Percentiles rank a stretch among this genome's conserved stretches.
Conservation (phyloP, 1,139 yeast genomes). For the Sugiyamaella grinbergsii region DNA sequence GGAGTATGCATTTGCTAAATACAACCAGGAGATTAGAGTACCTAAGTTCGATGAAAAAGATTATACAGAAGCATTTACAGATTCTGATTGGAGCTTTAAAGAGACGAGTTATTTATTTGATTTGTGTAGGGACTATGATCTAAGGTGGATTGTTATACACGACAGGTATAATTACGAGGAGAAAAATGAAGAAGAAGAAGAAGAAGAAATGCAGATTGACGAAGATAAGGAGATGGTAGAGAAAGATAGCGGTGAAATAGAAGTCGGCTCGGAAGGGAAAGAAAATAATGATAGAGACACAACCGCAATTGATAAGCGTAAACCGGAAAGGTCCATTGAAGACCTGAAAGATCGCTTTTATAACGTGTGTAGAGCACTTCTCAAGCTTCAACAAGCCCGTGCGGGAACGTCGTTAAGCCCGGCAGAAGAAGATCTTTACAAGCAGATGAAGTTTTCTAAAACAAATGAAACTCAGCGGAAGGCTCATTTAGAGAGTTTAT, state of each 20-base stretch:
- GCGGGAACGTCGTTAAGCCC: slow-evolving; percentile 46
- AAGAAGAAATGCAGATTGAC: slow-evolving; percentile 19
- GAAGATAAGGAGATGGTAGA: slow-evolving; percentile 17
- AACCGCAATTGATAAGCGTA: slow-evolving; percentile 2
- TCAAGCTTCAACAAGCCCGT: slow-evolving; percentile 45
- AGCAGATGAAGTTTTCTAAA: slow-evolving; percentile 59
- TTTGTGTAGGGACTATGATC: slow-evolving; percentile 69
- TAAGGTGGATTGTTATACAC: slow-evolving; percentile 82
- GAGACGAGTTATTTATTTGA: slow-evolving; percentile 80
- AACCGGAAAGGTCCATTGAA: slow-evolving; percentile 50
- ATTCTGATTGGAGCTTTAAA: slow-evolving; percentile 65
- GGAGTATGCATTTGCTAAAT: slow-evolving; percentile 75
- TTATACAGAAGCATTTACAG: slow-evolving; percentile 48
- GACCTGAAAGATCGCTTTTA: slow-evolving; percentile 86
- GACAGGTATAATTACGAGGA: slow-evolving; percentile 63
- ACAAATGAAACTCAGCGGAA: slow-evolving; percentile 76
- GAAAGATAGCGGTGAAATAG: slow-evolving; percentile 18
- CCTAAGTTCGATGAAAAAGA: slow-evolving; percentile 72
- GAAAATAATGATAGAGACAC: slow-evolving; percentile 9
- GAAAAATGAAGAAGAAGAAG: slow-evolving; percentile 25
- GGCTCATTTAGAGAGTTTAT: slow-evolving; percentile 70
- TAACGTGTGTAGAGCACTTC: slow-evolving; percentile 52
- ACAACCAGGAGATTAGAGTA: slow-evolving; percentile 65
- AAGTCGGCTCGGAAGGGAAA: slow-evolving; percentile 8
- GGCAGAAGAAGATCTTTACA: slow-evolving; percentile 44